A percentile compares a stretch with the other conserved stretches of the same genome.
phyloP scores from a whole-genome alignment of 768 basidiomycete species.

The Lenzites betulinus region DNA sequence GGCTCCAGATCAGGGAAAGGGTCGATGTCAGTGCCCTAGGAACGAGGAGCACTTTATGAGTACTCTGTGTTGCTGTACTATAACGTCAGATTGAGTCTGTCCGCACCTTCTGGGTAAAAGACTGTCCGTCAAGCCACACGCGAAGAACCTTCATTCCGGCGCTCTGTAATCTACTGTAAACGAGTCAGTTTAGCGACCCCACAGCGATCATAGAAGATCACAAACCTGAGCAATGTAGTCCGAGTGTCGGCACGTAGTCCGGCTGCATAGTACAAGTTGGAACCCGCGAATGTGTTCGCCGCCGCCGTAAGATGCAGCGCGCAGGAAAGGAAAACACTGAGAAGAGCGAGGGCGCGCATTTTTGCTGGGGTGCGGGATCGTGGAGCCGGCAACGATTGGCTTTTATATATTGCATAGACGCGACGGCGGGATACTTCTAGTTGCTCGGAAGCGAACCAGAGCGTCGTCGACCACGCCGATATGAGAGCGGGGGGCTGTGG shows the following conservation, averaged over 20 bases:
- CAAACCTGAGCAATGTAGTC: slow-evolving; percentile 24
- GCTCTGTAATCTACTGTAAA: slow-evolving; percentile 24
- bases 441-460: neutral
- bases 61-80: too few species aligned
- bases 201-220: neutral
- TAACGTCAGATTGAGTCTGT: too few species aligned
- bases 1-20: slow-evolving; percentile 38
- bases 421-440: neutral
- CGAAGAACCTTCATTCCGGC: slow-evolving; percentile 30
- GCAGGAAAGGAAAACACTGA: neutral
- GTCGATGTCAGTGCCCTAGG: slow-evolving; percentile 29
- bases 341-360: neutral
- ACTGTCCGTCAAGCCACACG: slow-evolving; percentile 30
- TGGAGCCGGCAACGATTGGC: neutral
- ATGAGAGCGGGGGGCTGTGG: neutral
- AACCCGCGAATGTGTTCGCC: slow-evolving; percentile 27
- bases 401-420: neutral
- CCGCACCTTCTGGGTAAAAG: slow-evolving; percentile 22
- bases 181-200: neutral
- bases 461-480: too few species aligned
- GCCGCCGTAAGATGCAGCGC: neutral
- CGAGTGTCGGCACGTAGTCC: slow-evolving; percentile 21
- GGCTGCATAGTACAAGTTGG: slow-evolving; percentile 31
- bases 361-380: neutral
- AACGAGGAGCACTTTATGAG: too few species aligned